A percentile compares a stretch with the other conserved stretches of the same genome.
Evolutionary conservation across 108 stramenopile genomes (phyloP).

Genomic region (Nitzschia sp.): DNA sequence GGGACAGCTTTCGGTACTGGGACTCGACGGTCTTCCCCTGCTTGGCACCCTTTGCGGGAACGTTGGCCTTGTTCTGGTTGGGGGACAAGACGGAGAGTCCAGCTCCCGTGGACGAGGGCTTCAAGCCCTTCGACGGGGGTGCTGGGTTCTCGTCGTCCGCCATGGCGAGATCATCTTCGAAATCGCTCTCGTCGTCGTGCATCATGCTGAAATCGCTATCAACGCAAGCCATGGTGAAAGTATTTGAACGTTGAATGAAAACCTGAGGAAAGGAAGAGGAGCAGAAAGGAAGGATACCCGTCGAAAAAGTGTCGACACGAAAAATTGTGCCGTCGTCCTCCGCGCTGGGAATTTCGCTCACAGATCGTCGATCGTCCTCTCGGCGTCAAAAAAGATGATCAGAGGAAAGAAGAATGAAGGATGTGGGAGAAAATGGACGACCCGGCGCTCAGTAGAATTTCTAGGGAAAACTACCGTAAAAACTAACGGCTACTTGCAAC

Average conservation of each 20-base stretch:
- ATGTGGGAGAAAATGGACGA: no score
- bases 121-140: slow-evolving; percentile 29
- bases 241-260: background rate
- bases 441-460: no score
- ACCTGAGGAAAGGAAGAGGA: background rate
- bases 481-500: no score
- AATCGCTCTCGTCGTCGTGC: slow-evolving; percentile 38
- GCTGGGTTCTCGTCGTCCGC: slow-evolving; percentile 43
- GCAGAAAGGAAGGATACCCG: background rate
- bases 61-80: slow-evolving; percentile 30
- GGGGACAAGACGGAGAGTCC: slow-evolving; percentile 25
- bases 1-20: slow-evolving; percentile 94
- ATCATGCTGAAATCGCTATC: slow-evolving; percentile 31
- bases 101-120: slow-evolving; percentile 18
- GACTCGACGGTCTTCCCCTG: slow-evolving; percentile 79
- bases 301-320: background rate
- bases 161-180: slow-evolving; percentile 36
- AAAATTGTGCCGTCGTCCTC: no score
- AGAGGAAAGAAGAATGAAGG: no score
- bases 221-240: slow-evolving; percentile 19
- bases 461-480: no score
- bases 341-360: no score
- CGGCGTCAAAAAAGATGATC: no score
- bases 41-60: slow-evolving; percentile 13
- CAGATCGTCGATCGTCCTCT: no score